Evolutionary conservation across 2,329 filamentous ascomycete species (phyloP), one percentile per base, ranked within the genome.

Genomic region (Raffaelea ambrosiae): DNA sequence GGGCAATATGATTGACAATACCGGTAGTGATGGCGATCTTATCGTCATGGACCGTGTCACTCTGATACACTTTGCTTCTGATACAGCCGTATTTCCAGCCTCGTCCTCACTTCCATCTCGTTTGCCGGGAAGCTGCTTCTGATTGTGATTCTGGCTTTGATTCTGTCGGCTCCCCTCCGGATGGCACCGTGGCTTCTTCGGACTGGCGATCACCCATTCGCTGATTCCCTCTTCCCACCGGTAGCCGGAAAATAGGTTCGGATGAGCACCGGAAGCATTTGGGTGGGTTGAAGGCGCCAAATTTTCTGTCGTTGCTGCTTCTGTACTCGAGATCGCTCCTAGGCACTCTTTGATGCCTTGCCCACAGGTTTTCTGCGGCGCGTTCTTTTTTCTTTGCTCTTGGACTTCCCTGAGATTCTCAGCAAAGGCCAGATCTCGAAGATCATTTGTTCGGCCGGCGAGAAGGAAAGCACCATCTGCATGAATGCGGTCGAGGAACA

Each of bases 341-440:
- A n/a, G n/a, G n/a, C n/a, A n/a, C n/a, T n/a, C n/a, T n/a, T n/a
- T n/a, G n/a, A n/a, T n/a, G n/a, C n/a, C n/a, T n/a, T n/a, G n/a
- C n/a, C n/a, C n/a, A n/a, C n/a, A n/a, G n/a, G n/a, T n/a, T n/a
- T n/a, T n/a, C n/a, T n/a, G n/a, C n/a, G n/a, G n/a, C n/a, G 26
- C 26, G 7, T 29, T 19, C 36, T 9, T 40, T n/a, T 11, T 22
- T 21, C 26, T 35, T 18, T 11, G n/a, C 19, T 38, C 16, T 38
- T 38, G 8, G 35, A 5, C 16, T 38, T 19, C 13, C 9, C 50
- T 48, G 4, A 76, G 60, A 26, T 60, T 66, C 53, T 79, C 76
- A 3, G 74, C 76, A 54, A 74, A 77, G 10, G 69, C 70, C 38
- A 79, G 66, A 53, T 79, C 75, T 22, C 70, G 63, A 7, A 79